phyloP scores from a whole-genome alignment of 345 rosid genomes.

The Syzygium aqueum region DNA sequence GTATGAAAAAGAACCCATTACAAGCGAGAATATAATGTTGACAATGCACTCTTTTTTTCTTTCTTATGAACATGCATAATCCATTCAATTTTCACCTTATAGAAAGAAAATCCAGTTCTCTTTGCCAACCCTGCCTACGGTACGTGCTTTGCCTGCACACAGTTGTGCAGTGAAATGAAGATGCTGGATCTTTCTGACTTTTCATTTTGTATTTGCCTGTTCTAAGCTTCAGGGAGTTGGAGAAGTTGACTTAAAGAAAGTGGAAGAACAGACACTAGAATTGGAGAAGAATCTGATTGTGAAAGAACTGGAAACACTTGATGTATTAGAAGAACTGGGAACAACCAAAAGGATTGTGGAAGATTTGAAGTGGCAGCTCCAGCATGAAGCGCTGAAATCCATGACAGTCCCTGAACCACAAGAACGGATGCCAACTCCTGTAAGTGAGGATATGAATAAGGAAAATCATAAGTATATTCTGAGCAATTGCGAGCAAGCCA shows the following conservation, averaged over 20 bases:
- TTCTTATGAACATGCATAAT: neutral
- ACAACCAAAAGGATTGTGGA: conserved; percentile 78
- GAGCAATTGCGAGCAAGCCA: conserved; percentile 12
- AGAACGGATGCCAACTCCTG: conserved; percentile 23
- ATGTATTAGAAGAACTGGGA: conserved; percentile 87
- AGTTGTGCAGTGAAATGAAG: neutral
- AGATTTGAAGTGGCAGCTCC: conserved; percentile 77
- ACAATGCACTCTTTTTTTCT: neutral
- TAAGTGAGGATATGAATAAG: conserved; percentile 51
- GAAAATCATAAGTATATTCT: conserved; percentile 22
- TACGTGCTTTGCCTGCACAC: neutral
- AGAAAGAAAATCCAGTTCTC: neutral
- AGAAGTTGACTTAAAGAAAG: conserved; percentile 78
- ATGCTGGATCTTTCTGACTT: neutral
- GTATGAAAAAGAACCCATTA: neutral
- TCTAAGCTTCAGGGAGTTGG: conserved; percentile 34
- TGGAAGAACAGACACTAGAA: conserved; percentile 79
- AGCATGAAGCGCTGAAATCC: conserved; percentile 70
- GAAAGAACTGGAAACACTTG: conserved; percentile 87
- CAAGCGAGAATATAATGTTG: neutral
- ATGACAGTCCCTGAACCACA: conserved; percentile 31
- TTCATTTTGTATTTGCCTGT: neutral
- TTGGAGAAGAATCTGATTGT: conserved; percentile 88
- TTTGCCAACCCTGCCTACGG: neutral
- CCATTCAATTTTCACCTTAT: neutral